Percentiles rank a stretch among this genome's conserved stretches.
These are phyloP conservation scores for Trichoderma gamsii DNA, from an alignment of 495 filamentous ascomycete species.

Conservation along the genomic window DNA sequence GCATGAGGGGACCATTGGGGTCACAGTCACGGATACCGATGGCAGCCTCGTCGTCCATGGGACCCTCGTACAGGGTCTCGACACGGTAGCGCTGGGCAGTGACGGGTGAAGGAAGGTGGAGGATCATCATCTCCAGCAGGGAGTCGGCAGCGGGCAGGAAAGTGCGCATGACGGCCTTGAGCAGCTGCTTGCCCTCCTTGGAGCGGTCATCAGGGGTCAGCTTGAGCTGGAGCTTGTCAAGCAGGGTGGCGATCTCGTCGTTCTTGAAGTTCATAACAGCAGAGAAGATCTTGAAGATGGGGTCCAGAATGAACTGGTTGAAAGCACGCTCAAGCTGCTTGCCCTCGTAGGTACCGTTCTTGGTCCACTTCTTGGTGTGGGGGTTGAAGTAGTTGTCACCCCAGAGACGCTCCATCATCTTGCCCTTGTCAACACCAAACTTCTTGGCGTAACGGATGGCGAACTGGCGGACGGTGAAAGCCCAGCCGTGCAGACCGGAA, in stretches of 20 bases:
- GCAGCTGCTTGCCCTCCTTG: constrained; percentile 90
- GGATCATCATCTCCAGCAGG: constrained; percentile 99
- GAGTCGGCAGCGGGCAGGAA: constrained; percentile 98
- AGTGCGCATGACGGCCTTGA: constrained; percentile 97
- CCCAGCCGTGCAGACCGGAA: constrained; percentile 99
- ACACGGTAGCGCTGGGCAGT: constrained; percentile 97
- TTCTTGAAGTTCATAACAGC: constrained; percentile 98
- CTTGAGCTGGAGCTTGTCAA: constrained; percentile 90
- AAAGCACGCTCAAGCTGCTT: constrained; percentile 93
- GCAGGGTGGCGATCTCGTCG: constrained; percentile 76
- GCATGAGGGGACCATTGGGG: constrained; percentile 95
- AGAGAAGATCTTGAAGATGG: constrained; percentile 97
- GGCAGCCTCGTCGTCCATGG: constrained; percentile 81
- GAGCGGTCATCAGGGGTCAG: constrained; percentile 80
- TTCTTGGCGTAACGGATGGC: constrained; percentile 97
- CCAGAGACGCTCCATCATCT: constrained; percentile 99
- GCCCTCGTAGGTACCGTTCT: constrained; percentile 69
- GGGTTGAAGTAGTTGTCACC: constrained; percentile 99
- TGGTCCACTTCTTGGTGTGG: constrained; percentile 99
- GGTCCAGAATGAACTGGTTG: constrained; percentile 97
- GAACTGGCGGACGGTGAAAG: constrained; percentile 98
- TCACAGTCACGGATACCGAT: constrained; percentile 97
- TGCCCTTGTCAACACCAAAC: constrained; percentile 97
- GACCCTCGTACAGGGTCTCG: constrained; percentile 98
- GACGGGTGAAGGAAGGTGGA: constrained; percentile 93